Percentiles rank a stretch among this genome's conserved stretches.
Evolutionary conservation across 2,329 filamentous ascomycete genomes (phyloP).

Genomic region (Corniculantispora saksenae): DNA sequence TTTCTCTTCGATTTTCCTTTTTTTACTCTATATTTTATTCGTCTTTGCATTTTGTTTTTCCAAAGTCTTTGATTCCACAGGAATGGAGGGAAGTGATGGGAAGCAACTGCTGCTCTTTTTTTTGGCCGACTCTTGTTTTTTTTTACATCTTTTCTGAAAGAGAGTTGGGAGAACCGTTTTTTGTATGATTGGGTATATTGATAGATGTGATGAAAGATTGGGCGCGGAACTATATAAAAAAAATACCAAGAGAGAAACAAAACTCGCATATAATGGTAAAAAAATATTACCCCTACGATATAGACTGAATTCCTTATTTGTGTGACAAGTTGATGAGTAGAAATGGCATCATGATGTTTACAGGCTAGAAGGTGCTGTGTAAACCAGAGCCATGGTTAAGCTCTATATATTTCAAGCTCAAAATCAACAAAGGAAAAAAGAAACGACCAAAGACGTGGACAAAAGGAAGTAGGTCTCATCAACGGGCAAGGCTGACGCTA

Average conservation of each 20-base stretch:
- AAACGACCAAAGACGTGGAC: too few relatives aligned
- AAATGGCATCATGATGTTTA: too few relatives aligned
- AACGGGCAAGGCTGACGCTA: too few relatives aligned
- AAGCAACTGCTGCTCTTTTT: background rate
- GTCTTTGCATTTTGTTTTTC: background rate
- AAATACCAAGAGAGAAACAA: background rate
- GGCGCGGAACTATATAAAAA: conserved; percentile 8
- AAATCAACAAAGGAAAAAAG: too few relatives aligned
- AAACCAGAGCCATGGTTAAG: too few relatives aligned
- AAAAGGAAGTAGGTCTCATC: too few relatives aligned
- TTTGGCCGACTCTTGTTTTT: conserved; percentile 5
- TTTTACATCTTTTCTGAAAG: background rate
- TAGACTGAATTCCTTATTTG: background rate
- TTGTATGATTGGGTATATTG: conserved; percentile 14
- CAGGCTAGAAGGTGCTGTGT: too few relatives aligned
- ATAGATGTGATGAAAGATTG: conserved; percentile 13
- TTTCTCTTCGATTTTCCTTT: background rate
- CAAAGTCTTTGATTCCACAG: background rate
- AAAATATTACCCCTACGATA: background rate
- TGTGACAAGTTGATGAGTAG: background rate
- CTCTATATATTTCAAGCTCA: too few relatives aligned
- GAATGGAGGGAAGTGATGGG: background rate
- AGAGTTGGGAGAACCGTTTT: conserved; percentile 1
- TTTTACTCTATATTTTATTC: conserved; percentile 16
- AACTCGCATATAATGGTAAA: conserved; percentile 3